Percentiles rank a stretch among this genome's conserved stretches.
Conservation (phyloP, 2,329 filamentous ascomycete species). For the Diaporthe eres region DNA sequence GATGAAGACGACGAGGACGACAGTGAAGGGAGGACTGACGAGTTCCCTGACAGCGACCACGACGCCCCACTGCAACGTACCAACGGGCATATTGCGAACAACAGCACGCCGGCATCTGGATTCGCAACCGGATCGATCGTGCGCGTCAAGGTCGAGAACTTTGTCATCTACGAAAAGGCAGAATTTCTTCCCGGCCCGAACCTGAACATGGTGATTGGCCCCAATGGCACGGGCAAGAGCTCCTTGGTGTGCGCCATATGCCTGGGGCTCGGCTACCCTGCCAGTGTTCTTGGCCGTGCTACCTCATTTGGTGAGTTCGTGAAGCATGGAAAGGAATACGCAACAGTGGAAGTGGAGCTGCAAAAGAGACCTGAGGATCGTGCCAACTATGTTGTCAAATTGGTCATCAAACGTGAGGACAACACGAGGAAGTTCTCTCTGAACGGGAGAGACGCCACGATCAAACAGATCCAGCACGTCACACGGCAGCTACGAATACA, state of each 20-base stretch:
- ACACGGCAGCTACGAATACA: constrained; percentile 86
- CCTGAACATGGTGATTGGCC: constrained; percentile 98
- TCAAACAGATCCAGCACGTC: constrained; percentile 76
- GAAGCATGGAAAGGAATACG: constrained; percentile 85
- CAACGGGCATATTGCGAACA: constrained; percentile 34
- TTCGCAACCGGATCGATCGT: constrained; percentile 88
- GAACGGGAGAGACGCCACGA: constrained; percentile 74
- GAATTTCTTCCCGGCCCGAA: constrained; percentile 93
- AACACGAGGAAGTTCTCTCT: constrained; percentile 86
- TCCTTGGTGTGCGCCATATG: constrained; percentile 98
- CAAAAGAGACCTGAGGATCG: constrained; percentile 72
- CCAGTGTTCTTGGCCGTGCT: constrained; percentile 86
- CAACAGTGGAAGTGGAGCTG: constrained; percentile 92
- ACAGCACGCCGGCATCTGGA: constrained; percentile 46
- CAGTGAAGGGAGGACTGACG: constrained; percentile 39
- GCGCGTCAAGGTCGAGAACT: constrained; percentile 86
- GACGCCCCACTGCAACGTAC: constrained; percentile 41
- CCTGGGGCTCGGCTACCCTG: constrained; percentile 87
- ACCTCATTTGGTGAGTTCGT: constrained; percentile 91
- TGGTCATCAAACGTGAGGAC: constrained; percentile 84
- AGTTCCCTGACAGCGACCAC: constrained; percentile 37
- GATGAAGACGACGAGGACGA: constrained; percentile 44
- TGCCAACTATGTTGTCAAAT: constrained; percentile 79
- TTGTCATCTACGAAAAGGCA: constrained; percentile 94
- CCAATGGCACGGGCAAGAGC: constrained; percentile 98